phyloP scores from a whole-genome alignment of 495 filamentous ascomycete genomes.

The Penicillium odoratum region DNA sequence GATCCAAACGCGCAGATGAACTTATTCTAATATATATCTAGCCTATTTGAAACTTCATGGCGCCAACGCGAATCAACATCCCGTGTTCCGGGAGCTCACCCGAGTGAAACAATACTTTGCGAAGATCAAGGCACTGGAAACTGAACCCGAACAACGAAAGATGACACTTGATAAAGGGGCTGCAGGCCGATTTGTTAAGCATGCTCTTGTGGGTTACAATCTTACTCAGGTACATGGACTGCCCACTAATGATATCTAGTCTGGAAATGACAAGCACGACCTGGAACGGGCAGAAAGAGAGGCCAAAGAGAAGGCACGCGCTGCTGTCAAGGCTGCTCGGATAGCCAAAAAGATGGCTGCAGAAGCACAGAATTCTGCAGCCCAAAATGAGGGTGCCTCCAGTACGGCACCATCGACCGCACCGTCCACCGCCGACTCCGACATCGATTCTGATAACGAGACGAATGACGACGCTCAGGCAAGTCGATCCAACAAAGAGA shows the following conservation, averaged over 20 bases:
- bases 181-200: slow-evolving; percentile 75
- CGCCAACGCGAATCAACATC: slow-evolving; percentile 76
- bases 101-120: slow-evolving; percentile 87
- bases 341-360: slow-evolving; percentile 35
- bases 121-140: slow-evolving; percentile 77
- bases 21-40: slow-evolving; percentile 34
- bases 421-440: slow-evolving; percentile 28
- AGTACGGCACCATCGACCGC: slow-evolving; percentile 22
- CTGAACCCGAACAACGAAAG: slow-evolving; percentile 51
- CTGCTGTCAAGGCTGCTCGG: slow-evolving; percentile 49
- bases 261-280: slow-evolving; percentile 64
- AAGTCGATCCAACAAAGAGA: neutral
- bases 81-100: slow-evolving; percentile 79
- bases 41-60: slow-evolving; percentile 79
- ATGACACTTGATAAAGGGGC: slow-evolving; percentile 76
- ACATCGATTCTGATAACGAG: slow-evolving; percentile 27
- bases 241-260: slow-evolving; percentile 32
- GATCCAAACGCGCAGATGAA: neutral
- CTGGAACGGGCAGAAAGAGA: slow-evolving; percentile 52
- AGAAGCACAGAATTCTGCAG: slow-evolving; percentile 13
- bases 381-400: slow-evolving; percentile 15
- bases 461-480: slow-evolving; percentile 11
- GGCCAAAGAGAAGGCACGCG: slow-evolving; percentile 53
- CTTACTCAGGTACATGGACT: neutral
- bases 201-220: slow-evolving; percentile 63